Percentiles rank a stretch among this genome's conserved stretches.
phyloP scores from a whole-genome alignment of 805 yeast genomes.

The Monosporozyma servazzii region DNA sequence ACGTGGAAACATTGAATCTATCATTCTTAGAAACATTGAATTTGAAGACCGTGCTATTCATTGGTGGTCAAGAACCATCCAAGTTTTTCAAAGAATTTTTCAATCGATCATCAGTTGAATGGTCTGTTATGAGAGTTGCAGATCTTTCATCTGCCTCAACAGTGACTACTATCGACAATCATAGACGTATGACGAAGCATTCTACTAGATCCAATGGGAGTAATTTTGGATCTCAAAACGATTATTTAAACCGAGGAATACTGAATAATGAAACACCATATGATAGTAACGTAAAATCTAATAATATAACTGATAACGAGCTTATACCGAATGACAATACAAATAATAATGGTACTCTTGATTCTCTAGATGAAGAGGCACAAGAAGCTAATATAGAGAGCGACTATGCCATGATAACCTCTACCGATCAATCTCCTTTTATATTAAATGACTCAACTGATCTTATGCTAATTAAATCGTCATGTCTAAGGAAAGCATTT shows the following conservation, averaged over 20 bases:
- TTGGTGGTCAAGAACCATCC: constrained; percentile 83
- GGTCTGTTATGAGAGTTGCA: constrained; percentile 32
- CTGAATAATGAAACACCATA: not conserved
- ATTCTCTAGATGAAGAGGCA: constrained; percentile 10
- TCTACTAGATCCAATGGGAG: not conserved
- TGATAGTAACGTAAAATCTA: not conserved
- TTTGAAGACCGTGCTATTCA: constrained; percentile 56
- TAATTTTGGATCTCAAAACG: not conserved
- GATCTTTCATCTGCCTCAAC: constrained; percentile 18
- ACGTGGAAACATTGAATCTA: constrained; percentile 63
- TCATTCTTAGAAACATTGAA: constrained; percentile 70
- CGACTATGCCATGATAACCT: not conserved
- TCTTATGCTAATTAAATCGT: constrained; percentile 70
- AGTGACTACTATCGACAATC: constrained; percentile 1
- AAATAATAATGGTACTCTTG: not conserved
- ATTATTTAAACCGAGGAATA: not conserved
- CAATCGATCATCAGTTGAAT: constrained; percentile 43
- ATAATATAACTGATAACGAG: not conserved
- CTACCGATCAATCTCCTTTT: constrained; percentile 5
- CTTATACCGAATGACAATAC: not conserved
- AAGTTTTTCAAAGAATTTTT: constrained; percentile 59
- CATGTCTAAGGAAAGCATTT: constrained; percentile 55
- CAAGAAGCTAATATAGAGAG: constrained; percentile 7
- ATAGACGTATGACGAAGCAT: not conserved
- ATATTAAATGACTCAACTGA: constrained; percentile 38